Base-by-base conservation (phyloP, 208 protist genomes). In the Phytomonas francai region DNA sequence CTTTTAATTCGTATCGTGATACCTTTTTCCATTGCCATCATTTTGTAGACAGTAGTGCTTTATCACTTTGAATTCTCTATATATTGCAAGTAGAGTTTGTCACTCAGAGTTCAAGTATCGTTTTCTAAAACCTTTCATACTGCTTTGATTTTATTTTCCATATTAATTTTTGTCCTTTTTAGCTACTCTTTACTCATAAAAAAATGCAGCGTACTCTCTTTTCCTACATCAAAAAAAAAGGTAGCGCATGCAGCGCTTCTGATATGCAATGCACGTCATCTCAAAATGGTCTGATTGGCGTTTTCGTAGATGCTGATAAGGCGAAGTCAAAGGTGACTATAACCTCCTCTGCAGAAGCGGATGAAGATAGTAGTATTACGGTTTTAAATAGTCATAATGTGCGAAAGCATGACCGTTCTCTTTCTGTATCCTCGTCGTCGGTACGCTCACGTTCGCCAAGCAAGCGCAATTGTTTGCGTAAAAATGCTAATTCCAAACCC, bases 151-250 rank as follows among this genome's bases (percentile, higher is more conserved):
- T 54, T 54, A 49, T 54, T 54, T 7, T 7, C 4, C 45, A 54
- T 54, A 54, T 54, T 6, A 19, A 16, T 5, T 54, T 54, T 54
- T 5, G 45, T 25, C 25, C 25, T 54, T 25, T 5, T 1, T 54
- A 54, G 45, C 16, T 54, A 22, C 7, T 54, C 25, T 54, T 54
- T 7, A 22, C 7, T 25, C 45, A 36, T 11, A 54, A 54, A 22
- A 54, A 54, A 54, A 54, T 54, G 45, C 45, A 54, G 45, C 45
- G 45, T 25, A 54, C 45, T 54, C 45, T 54, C 16, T 54, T 54
- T 54, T 54, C 25, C 45, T 54, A 54, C 22, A 5, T 19, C 6
- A 22, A 1, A 9, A 22, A 22, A 22, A 54, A 54, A 25, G 45
- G 16, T 25, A 7, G 1, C 16, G 3, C 45, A 54, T 7, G 19